A percentile compares a stretch with the other conserved stretches of the same genome.
These are phyloP conservation scores for Neolecta irregularis DNA, from an alignment of 1,139 yeast genomes.

Conservation along the genomic window DNA sequence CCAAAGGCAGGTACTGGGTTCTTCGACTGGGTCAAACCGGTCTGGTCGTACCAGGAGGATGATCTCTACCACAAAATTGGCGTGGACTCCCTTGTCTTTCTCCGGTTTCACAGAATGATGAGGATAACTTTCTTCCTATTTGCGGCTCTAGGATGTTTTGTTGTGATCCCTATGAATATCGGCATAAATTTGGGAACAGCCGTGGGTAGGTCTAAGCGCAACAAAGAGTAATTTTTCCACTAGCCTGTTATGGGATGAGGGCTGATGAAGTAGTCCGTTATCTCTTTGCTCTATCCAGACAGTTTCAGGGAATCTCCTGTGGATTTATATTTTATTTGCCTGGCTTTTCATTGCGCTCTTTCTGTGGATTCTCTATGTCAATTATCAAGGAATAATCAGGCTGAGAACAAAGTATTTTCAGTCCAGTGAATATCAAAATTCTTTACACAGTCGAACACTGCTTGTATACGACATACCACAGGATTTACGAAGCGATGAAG, in stretches of 20 bases:
- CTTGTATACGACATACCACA: slow-evolving; percentile 25
- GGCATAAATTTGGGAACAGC: too few species aligned
- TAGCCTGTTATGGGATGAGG: too few species aligned
- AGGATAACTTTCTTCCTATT: slow-evolving; percentile 23
- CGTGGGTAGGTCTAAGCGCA: too few species aligned
- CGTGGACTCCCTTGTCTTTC: slow-evolving; percentile 26
- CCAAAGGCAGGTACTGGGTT: slow-evolving; percentile 18
- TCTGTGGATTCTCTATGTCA: slow-evolving; percentile 21
- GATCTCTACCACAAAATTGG: slow-evolving; percentile 24
- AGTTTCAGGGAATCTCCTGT: slow-evolving; percentile 22
- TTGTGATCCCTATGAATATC: slow-evolving; percentile 28
- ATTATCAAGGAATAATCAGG: slow-evolving; percentile 20
- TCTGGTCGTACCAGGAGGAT: slow-evolving; percentile 19
- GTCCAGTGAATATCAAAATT: slow-evolving; percentile 21
- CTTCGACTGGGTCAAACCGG: slow-evolving; percentile 21
- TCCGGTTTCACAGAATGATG: slow-evolving; percentile 24
- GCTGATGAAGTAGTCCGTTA: slow-evolving; percentile 13
- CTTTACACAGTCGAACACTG: slow-evolving; percentile 24
- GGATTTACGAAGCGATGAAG: slow-evolving; percentile 19
- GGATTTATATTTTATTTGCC: slow-evolving; percentile 25
- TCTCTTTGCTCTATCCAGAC: slow-evolving; percentile 9
- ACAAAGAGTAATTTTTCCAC: too few species aligned
- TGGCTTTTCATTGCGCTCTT: slow-evolving; percentile 22
- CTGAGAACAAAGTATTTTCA: slow-evolving; percentile 21
- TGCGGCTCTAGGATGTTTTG: slow-evolving; percentile 23